Evolutionary conservation across 495 filamentous ascomycete genomes (phyloP), one percentile per base, ranked within the genome.

Genomic region (Wilcoxina mikolae): DNA sequence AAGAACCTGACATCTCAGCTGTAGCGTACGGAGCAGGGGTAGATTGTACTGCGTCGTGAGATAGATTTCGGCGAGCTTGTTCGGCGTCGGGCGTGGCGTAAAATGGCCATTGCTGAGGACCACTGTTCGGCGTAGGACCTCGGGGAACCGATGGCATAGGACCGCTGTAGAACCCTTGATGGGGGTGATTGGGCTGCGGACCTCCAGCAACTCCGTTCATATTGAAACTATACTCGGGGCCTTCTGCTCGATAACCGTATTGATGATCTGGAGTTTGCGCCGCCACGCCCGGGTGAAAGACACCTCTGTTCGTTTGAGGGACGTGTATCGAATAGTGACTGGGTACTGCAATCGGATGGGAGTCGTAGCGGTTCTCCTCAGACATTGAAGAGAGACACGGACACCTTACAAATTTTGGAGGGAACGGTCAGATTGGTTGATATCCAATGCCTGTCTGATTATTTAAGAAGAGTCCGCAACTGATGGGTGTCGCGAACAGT

Each of bases 151-250:
- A 2, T 10, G 51, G 38, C 51, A 54, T 45, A 44, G 18, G 22
- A 4, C 12, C 51, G 51, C 18, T 15, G 39, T 39, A 44, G 4
- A 15, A 15, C 22, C 11, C 26, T 17, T 25, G 26, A 17, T 51
- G 26, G 1, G 23, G 26, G 2, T 24, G 15, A 27, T 17, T 15
- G 47, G 35, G 10, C 9, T 54, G 51, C 5, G 33, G 23, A 4
- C 51, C 51, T 11, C 51, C 51, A n/a, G 39, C 39, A 26, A 54
- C 25, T 44, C 51, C 51, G 39, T 43, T 54, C 51, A 54, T 54
- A 15, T 33, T 54, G 18, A 28, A 15, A 28, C 15, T 3, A 24
- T 18, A 44, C 2, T 10, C 51, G 29, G 24, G 35, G 3, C 20
- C 20, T 3, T 26, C 51, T 54, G 25, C 51, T 25, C 51, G 33